A percentile compares a stretch with the other conserved stretches of the same genome.
phyloP scores from a whole-genome alignment of 1,139 yeast species.

The Geotrichum australiense region DNA sequence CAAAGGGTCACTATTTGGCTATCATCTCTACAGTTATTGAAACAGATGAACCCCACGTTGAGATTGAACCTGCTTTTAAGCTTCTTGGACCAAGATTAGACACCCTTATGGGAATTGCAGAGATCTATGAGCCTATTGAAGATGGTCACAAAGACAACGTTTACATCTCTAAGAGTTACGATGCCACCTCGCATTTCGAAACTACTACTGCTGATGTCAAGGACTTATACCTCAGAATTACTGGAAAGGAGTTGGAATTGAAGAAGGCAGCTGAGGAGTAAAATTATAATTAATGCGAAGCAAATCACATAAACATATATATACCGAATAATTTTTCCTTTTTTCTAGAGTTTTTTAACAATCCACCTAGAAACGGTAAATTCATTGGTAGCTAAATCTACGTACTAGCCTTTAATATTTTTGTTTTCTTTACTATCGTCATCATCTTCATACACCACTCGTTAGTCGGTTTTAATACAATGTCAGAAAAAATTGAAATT shows the following conservation, averaged over 20 bases:
- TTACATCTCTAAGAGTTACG: conserved; percentile 82
- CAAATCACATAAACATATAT: too few species aligned
- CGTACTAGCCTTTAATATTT: too few species aligned
- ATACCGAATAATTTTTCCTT: too few species aligned
- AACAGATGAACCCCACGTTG: conserved; percentile 88
- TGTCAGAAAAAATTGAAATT: conserved; percentile 4
- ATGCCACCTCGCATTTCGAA: conserved; percentile 93
- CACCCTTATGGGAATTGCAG: conserved; percentile 94
- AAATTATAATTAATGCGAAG: too few species aligned
- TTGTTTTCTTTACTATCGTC: too few species aligned
- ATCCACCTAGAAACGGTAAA: too few species aligned
- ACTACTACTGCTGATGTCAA: conserved; percentile 94
- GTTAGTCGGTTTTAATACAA: too few species aligned
- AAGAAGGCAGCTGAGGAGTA: conserved; percentile 67
- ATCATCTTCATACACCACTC: too few species aligned
- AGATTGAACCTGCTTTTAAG: conserved; percentile 91
- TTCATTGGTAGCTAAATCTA: too few species aligned
- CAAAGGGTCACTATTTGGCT: conserved; percentile 86
- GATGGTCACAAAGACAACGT: conserved; percentile 79
- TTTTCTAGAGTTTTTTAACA: too few species aligned
- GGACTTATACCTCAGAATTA: conserved; percentile 84
- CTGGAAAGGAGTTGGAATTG: conserved; percentile 84
- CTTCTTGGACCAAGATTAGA: conserved; percentile 71
- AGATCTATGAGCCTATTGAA: conserved; percentile 75
- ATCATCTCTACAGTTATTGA: conserved; percentile 93